phyloP scores from a whole-genome alignment of 352 stramenopile species.

The Plasmopara halstedii region DNA sequence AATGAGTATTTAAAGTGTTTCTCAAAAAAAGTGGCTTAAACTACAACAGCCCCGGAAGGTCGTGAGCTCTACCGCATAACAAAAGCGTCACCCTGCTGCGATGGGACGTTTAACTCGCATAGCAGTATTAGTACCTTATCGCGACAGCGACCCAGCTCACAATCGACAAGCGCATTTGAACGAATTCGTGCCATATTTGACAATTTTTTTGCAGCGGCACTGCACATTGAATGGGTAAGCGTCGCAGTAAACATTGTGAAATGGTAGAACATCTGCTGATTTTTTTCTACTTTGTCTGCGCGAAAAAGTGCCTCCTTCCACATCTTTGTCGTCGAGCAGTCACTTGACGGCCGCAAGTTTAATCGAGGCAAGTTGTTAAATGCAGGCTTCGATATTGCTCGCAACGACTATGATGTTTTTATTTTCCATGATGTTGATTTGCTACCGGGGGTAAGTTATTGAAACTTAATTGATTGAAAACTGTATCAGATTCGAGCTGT shows the following conservation, averaged over 20 bases:
- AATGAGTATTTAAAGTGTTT: no score
- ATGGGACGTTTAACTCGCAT: slow-evolving; percentile 30
- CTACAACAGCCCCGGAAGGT: no score
- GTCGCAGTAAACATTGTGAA: neutral
- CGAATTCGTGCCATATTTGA: slow-evolving; percentile 91
- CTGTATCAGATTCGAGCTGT: no score
- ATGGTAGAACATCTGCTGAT: neutral
- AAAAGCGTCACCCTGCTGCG: neutral
- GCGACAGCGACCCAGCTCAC: slow-evolving; percentile 87
- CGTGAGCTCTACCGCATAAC: no score
- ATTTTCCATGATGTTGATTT: slow-evolving; percentile 97
- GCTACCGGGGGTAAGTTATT: slow-evolving; percentile 56
- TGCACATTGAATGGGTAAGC: slow-evolving; percentile 14
- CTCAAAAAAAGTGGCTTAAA: no score
- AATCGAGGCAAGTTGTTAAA: slow-evolving; percentile 97
- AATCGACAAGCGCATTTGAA: slow-evolving; percentile 81
- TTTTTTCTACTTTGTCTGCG: neutral
- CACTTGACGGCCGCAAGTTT: slow-evolving; percentile 91
- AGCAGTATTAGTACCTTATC: slow-evolving; percentile 91
- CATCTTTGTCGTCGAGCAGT: slow-evolving; percentile 94
- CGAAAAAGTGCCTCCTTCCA: slow-evolving; percentile 56
- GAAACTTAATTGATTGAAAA: no score
- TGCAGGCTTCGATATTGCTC: slow-evolving; percentile 89
- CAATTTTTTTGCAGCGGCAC: slow-evolving; percentile 58
- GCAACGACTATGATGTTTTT: slow-evolving; percentile 76